Evolutionary conservation across 495 filamentous ascomycete genomes (phyloP).

Genomic region (Penicillium diatomitis): DNA sequence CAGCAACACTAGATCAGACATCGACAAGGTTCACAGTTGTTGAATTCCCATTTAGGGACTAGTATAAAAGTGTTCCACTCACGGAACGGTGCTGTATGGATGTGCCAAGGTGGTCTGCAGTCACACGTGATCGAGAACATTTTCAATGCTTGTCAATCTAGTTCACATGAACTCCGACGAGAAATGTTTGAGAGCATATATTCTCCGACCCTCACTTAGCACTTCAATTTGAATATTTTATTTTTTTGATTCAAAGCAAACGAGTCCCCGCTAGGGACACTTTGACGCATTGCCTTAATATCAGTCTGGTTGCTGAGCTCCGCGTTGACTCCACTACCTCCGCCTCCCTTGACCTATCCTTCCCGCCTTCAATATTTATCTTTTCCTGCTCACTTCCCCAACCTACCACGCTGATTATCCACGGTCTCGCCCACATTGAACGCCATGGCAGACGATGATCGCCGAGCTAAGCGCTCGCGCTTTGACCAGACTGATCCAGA

Average conservation of each 20-base stretch:
- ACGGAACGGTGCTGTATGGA: no score
- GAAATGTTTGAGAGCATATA: no score
- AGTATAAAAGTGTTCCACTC: neutral
- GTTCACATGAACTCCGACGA: no score
- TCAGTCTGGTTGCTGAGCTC: neutral
- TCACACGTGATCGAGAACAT: slow-evolving; percentile 1
- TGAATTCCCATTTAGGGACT: neutral
- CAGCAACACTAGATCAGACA: neutral
- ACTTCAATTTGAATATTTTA: no score
- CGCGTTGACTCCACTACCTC: neutral
- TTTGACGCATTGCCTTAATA: neutral
- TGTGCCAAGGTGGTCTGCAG: neutral
- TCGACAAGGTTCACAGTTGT: neutral
- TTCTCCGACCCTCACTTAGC: no score
- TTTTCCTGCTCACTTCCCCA: slow-evolving; percentile 1
- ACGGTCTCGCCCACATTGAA: neutral
- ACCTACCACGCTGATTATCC: neutral
- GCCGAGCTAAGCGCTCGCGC: slow-evolving; percentile 75
- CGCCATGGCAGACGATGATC: slow-evolving; percentile 70
- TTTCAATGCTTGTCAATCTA: neutral
- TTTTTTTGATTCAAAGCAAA: no score
- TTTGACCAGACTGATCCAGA: slow-evolving; percentile 86
- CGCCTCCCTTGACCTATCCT: slow-evolving; percentile 15
- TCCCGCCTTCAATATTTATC: slow-evolving; percentile 13
- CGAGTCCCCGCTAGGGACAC: no score